Evolutionary conservation across 768 basidiomycete species (phyloP), one percentile per base, ranked within the genome.

Genomic region (Trametes cubensis): DNA sequence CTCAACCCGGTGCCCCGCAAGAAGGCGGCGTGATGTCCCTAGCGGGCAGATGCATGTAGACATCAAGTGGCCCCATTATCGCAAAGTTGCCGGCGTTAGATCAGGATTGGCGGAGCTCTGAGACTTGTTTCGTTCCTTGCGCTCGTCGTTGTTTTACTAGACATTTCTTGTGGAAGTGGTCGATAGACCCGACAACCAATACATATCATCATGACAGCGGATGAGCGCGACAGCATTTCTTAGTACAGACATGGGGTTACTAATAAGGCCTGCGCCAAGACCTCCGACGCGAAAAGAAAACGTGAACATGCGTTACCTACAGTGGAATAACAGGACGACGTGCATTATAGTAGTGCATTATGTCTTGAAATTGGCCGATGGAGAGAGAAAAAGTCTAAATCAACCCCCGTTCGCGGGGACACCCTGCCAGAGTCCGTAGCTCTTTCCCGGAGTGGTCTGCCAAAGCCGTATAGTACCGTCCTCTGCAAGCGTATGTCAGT

Each of bases 391-490:
- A 26, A 14, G 61, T 51, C 66, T 66, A 45, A 59, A 64, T 73
- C 73, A 80, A 65, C 75, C 76, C 62, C 78, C 79, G 63, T 80
- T 83, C 46, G 75, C 69, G 67, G 77, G 63, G 39, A 69, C 72
- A 23, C 89, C 89, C 75, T 90, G 88, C 91, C 91, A 98, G 64
- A 97, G 79, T 49, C 96, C 96, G 69, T 98, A 98, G 8, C 85
- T 82, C 75, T 92, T 96, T 13, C 92, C 90, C 11, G 95, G 95
- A 10, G 86, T 93, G n/a, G 92, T 96, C 77, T 97, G 96, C 95
- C 95, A 98, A 58, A 98, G 78, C 47, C 96, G 87, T 70, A 98
- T 96, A 5, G 96, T 98, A 88, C 90, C 89, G 72, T 91, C 90
- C 88, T 92, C 88, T 91, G 72, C 54, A 59, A 59, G 67, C 14